These are phyloP conservation scores for Straminergon stramineum DNA, from an alignment of 225 moss, liverwort and hornwort species.

Conservation along the genomic window DNA sequence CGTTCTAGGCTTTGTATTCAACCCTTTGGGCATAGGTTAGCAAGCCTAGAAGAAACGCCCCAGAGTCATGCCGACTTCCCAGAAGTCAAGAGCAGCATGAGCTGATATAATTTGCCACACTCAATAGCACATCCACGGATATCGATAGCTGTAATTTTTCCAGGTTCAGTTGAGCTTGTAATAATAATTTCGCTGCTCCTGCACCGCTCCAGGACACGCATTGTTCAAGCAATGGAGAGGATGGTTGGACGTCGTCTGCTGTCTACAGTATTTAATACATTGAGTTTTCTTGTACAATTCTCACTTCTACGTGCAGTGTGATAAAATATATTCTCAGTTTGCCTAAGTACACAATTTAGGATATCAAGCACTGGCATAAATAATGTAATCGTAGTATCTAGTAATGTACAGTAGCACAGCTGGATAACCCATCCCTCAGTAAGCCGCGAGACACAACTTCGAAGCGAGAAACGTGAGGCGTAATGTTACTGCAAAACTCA, in stretches of 20 bases:
- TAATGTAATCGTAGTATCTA: not conserved
- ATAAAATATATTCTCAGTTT: not conserved
- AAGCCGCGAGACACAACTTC: not conserved
- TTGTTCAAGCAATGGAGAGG: not conserved
- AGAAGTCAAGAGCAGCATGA: not conserved
- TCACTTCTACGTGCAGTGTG: not conserved
- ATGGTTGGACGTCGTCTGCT: not conserved
- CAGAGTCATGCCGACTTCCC: not conserved
- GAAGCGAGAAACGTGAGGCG: not conserved
- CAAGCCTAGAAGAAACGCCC: not conserved
- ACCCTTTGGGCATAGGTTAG: not conserved
- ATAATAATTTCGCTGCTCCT: not conserved
- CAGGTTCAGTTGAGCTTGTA: not conserved
- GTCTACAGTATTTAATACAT: not conserved
- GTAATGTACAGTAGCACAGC: not conserved
- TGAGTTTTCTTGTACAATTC: not conserved
- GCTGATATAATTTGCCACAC: not conserved
- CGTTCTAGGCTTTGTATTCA: not conserved
- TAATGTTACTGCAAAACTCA: not conserved
- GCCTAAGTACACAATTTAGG: not conserved
- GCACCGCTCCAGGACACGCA: not conserved
- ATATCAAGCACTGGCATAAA: not conserved
- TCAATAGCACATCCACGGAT: not conserved
- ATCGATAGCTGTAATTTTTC: not conserved
- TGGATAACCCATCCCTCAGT: not conserved